Conservation (phyloP, 106 monocot genomes). For the Amphibolis antarctica region DNA sequence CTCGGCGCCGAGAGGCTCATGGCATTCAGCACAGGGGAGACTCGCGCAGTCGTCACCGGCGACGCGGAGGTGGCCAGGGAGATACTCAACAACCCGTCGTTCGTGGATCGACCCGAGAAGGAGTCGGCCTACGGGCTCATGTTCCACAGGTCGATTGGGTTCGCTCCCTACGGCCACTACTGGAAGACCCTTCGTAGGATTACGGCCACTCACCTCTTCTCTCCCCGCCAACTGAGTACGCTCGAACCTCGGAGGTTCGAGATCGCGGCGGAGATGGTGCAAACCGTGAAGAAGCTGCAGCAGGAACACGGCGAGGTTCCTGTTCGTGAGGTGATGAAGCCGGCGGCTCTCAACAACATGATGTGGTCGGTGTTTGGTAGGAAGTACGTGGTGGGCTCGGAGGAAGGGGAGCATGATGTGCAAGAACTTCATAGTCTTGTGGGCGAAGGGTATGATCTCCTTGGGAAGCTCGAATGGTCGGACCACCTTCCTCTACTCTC, state of each 20-base stretch:
- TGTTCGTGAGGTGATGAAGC: constrained; percentile 26
- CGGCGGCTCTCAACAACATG: constrained; percentile 42
- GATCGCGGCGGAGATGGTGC: constrained; percentile 37
- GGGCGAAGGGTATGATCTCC: constrained; percentile 50
- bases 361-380: constrained; percentile 59
- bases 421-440: constrained; percentile 32
- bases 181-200: constrained; percentile 54
- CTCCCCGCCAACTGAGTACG: constrained; percentile 21
- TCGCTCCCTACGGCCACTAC: constrained; percentile 54
- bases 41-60: constrained; percentile 31
- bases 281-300: background rate
- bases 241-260: constrained; percentile 9
- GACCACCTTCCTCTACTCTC: constrained; percentile 40
- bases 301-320: background rate
- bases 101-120: constrained; percentile 61
- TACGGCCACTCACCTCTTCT: constrained; percentile 42
- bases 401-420: constrained; percentile 5
- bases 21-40: constrained; percentile 44
- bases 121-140: constrained; percentile 55
- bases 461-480: constrained; percentile 49
- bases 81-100: constrained; percentile 31
- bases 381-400: constrained; percentile 12
- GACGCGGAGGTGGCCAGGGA: constrained; percentile 45
- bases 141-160: constrained; percentile 75
- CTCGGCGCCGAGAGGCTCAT: constrained; percentile 33